A percentile compares a stretch with the other conserved stretches of the same genome.
These are phyloP conservation scores for Saccharomyces hybrid DNA, from an alignment of 1,139 yeast genomes.

Conservation along the genomic window DNA sequence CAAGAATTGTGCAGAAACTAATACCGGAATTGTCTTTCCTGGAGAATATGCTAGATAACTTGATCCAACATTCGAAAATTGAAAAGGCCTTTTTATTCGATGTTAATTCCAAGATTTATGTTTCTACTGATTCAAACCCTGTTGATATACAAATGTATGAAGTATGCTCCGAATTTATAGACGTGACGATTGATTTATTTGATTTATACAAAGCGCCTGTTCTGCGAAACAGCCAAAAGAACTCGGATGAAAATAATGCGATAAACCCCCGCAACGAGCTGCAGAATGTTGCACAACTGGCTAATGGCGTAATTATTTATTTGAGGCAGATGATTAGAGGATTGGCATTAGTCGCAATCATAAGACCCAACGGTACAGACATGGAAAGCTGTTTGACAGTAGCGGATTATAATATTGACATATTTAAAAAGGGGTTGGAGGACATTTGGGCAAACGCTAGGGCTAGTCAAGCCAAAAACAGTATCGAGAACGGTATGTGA, in stretches of 20 bases:
- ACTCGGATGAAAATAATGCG: constrained; percentile 11
- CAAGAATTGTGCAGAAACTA: constrained; percentile 83
- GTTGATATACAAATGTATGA: constrained; percentile 94
- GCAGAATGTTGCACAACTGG: constrained; percentile 65
- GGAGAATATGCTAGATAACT: constrained; percentile 80
- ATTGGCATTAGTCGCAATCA: constrained; percentile 79
- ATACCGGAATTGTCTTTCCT: constrained; percentile 83
- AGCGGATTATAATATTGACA: constrained; percentile 81
- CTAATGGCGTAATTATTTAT: constrained; percentile 76
- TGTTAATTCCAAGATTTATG: constrained; percentile 86
- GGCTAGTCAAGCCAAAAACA: constrained; percentile 2
- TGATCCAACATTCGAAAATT: constrained; percentile 82
- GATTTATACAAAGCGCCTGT: constrained; percentile 48
- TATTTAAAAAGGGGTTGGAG: constrained; percentile 71
- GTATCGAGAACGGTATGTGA: constrained; percentile 5
- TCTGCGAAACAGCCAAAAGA: constrained; percentile 6
- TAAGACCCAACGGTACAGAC: constrained; percentile 53
- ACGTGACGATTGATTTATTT: constrained; percentile 84
- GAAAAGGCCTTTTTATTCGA: constrained; percentile 92
- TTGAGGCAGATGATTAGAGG: constrained; percentile 91
- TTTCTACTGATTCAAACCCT: constrained; percentile 93
- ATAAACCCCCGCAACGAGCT: constrained; percentile 32
- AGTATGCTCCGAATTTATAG: constrained; percentile 94
- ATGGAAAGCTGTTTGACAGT: constrained; percentile 57
- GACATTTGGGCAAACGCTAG: constrained; percentile 57